Conservation (phyloP, 495 filamentous ascomycete species). For the Aspergillus nidulans region DNA sequence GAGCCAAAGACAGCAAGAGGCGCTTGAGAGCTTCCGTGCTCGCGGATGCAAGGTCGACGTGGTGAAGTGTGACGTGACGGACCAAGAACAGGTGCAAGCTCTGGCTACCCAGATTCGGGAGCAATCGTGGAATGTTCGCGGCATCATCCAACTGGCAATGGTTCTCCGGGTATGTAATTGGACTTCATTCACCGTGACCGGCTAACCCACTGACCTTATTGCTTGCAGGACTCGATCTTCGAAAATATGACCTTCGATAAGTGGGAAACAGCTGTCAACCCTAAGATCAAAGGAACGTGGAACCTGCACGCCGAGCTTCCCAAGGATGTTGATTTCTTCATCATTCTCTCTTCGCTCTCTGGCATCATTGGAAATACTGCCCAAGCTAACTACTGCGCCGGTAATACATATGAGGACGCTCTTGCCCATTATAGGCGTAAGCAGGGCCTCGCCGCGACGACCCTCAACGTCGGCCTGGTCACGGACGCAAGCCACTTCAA, state of each 20-base stretch:
- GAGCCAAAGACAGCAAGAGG: background rate
- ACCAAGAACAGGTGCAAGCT: background rate
- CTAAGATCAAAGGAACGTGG: conserved; percentile 15
- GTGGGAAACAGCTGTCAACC: background rate
- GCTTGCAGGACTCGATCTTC: background rate
- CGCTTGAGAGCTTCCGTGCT: background rate
- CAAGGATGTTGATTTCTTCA: conserved; percentile 55
- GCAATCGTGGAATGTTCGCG: background rate
- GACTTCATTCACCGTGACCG: background rate
- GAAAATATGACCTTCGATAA: background rate
- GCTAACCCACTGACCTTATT: background rate
- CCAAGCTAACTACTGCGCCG: conserved; percentile 57
- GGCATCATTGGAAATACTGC: conserved; percentile 49
- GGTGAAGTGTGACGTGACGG: background rate
- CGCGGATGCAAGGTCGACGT: background rate
- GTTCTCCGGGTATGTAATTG: background rate
- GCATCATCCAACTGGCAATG: background rate
- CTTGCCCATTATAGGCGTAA: conserved; percentile 26
- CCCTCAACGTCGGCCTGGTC: conserved; percentile 12
- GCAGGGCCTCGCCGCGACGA: conserved; percentile 23
- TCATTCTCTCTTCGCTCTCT: conserved; percentile 53
- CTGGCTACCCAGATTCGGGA: background rate
- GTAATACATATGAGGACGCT: conserved; percentile 45
- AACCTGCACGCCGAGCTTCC: conserved; percentile 25
- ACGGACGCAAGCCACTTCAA: background rate